Conservation (phyloP, 345 rosid genomes). For the Bruguiera sexangula region DNA sequence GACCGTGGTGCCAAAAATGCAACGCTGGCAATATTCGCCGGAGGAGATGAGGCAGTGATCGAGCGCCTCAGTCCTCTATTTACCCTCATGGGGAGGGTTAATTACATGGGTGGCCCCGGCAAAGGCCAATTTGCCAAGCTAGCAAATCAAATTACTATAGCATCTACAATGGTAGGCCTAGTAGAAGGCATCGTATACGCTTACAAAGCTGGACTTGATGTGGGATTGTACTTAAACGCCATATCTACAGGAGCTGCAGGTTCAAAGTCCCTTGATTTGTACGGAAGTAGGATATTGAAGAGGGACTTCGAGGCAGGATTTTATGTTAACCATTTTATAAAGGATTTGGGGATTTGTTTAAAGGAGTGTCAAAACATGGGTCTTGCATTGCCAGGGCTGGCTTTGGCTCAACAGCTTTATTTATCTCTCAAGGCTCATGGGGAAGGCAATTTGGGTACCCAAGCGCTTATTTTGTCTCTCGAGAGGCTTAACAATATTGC, state of each 20-base stretch:
- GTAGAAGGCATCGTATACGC: conserved; percentile 83
- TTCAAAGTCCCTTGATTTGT: conserved; percentile 59
- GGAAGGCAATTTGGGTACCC: conserved; percentile 74
- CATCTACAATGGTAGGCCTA: conserved; percentile 76
- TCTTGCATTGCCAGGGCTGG: conserved; percentile 81
- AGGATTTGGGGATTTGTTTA: conserved; percentile 89
- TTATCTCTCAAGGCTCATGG: conserved; percentile 88
- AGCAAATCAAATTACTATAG: conserved; percentile 74
- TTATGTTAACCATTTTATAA: conserved; percentile 76
- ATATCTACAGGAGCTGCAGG: conserved; percentile 73
- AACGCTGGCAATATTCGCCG: conserved; percentile 68
- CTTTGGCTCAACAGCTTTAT: conserved; percentile 87
- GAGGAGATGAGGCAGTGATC: conserved; percentile 53
- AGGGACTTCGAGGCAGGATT: conserved; percentile 87
- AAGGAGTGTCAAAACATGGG: conserved; percentile 83
- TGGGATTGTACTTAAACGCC: conserved; percentile 53
- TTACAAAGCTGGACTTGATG: conserved; percentile 70
- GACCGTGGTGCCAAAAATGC: conserved; percentile 73
- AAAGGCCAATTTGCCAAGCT: conserved; percentile 82
- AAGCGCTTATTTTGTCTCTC: conserved; percentile 72
- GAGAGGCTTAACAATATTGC: conserved; percentile 78
- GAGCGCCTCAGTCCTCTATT: conserved; percentile 54
- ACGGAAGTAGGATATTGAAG: conserved; percentile 62
- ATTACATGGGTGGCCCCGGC: conserved; percentile 75
- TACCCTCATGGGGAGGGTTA: conserved; percentile 61